Conservation (phyloP, 2,329 filamentous ascomycete species). For the Aspergillus chevalieri region DNA sequence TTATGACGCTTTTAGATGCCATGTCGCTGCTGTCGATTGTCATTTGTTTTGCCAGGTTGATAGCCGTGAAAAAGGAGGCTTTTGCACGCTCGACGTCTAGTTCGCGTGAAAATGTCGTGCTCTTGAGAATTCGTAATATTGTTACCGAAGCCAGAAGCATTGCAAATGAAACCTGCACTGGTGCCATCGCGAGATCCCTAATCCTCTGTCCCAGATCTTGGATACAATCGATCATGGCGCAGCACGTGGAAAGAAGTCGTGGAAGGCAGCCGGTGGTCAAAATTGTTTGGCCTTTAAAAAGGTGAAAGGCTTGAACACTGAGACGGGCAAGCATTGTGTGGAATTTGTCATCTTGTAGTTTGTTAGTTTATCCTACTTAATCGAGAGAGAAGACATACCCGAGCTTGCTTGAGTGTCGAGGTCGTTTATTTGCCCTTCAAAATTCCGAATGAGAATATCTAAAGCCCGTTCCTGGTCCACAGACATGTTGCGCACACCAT, state of each 20-base stretch:
- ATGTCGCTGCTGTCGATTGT: conserved; percentile 31
- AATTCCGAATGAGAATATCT: conserved; percentile 31
- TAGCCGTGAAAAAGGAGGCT: conserved; percentile 28
- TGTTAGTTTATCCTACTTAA: conserved; percentile 6
- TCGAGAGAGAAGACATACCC: conserved; percentile 17
- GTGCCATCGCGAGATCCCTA: conserved; percentile 16
- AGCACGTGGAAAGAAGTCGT: conserved; percentile 23
- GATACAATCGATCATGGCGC: conserved; percentile 24
- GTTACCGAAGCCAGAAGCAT: conserved; percentile 26
- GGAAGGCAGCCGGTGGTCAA: conserved; percentile 21
- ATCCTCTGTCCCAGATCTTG: conserved; percentile 17
- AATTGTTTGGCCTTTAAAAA: conserved; percentile 27
- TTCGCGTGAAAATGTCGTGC: conserved; percentile 16
- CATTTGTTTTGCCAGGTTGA: conserved; percentile 35
- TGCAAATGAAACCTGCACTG: conserved; percentile 23
- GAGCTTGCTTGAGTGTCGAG: conserved; percentile 28
- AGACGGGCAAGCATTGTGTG: conserved; percentile 26
- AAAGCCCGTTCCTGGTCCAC: conserved; percentile 34
- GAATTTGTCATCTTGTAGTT: conserved; percentile 26
- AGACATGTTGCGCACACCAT: conserved; percentile 34
- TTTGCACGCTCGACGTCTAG: conserved; percentile 31
- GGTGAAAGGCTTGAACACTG: conserved; percentile 30
- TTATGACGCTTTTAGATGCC: conserved; percentile 25
- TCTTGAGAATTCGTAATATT: conserved; percentile 37
- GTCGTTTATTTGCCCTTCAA: conserved; percentile 31